phyloP scores from a whole-genome alignment of 805 yeast species.

The Kluyveromyces lactis region DNA sequence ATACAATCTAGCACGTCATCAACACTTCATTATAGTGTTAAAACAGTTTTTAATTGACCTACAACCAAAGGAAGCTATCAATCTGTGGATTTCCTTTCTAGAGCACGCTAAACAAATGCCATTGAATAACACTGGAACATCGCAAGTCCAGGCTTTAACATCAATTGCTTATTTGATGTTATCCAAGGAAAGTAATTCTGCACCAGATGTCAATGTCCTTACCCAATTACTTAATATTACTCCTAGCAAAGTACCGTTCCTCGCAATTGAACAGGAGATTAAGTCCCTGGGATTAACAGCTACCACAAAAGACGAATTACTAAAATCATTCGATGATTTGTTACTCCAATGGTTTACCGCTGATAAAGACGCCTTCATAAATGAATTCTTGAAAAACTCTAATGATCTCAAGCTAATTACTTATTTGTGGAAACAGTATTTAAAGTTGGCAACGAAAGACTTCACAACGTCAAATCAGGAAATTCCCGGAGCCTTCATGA shows the following conservation, averaged over 20 bases:
- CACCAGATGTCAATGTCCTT: conserved; percentile 15
- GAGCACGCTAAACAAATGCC: conserved; percentile 7
- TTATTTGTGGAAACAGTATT: conserved; percentile 1
- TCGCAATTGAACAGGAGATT: background rate
- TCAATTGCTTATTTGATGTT: conserved; percentile 21
- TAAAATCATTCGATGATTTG: background rate
- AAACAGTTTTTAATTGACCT: conserved; percentile 13
- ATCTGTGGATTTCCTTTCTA: conserved; percentile 26
- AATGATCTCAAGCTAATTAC: background rate
- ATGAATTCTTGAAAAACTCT: background rate
- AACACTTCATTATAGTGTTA: conserved; percentile 23
- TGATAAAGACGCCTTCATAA: background rate
- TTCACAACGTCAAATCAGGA: background rate
- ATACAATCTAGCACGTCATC: conserved; percentile 20
- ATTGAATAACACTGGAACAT: background rate
- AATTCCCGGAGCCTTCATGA: conserved; percentile 17
- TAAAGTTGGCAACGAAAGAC: background rate
- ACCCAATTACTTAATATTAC: conserved; percentile 13
- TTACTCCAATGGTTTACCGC: background rate
- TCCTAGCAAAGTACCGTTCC: background rate
- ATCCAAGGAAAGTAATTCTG: conserved; percentile 10
- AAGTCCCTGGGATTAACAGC: background rate
- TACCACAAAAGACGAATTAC: background rate
- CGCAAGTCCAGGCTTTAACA: conserved; percentile 4
- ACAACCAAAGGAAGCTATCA: conserved; percentile 22